Evolutionary conservation across 352 stramenopile species (phyloP).

Genomic region (Aphanomyces cochlioides): DNA sequence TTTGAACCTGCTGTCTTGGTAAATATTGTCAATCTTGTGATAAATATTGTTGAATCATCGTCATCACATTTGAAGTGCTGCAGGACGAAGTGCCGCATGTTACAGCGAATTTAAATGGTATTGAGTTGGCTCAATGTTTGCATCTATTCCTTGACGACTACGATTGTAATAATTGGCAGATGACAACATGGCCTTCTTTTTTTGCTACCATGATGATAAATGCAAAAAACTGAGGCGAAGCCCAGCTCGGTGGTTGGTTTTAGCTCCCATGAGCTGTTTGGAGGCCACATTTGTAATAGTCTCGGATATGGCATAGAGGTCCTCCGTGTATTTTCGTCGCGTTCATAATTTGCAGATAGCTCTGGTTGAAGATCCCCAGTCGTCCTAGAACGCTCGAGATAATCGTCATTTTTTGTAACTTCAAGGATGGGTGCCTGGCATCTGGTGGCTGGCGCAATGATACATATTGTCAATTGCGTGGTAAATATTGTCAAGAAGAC

Average conservation of each 20-base stretch:
- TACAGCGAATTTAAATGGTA: not conserved
- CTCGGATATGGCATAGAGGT: too few species aligned
- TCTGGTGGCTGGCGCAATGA: not conserved
- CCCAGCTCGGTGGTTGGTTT: too few species aligned
- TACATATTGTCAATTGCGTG: constrained; percentile 23
- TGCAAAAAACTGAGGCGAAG: too few species aligned
- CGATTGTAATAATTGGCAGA: not conserved
- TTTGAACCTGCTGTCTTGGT: not conserved
- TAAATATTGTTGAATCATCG: not conserved
- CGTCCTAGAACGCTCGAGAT: not conserved
- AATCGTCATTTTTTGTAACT: too few species aligned
- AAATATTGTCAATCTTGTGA: not conserved
- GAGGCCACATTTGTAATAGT: too few species aligned
- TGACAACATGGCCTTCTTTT: not conserved
- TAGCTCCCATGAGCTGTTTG: too few species aligned
- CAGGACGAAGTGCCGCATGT: too few species aligned
- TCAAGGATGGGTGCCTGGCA: too few species aligned
- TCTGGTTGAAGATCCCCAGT: too few species aligned
- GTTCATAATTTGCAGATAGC: too few species aligned
- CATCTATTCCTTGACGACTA: too few species aligned
- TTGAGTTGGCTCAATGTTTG: not conserved
- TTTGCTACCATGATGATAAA: not conserved
- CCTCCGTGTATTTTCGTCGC: too few species aligned
- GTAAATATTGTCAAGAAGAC: constrained; percentile 15
- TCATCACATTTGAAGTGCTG: not conserved